Conservation (phyloP, 441 rosid genomes). For the Euphorbia schlechtendalii region DNA sequence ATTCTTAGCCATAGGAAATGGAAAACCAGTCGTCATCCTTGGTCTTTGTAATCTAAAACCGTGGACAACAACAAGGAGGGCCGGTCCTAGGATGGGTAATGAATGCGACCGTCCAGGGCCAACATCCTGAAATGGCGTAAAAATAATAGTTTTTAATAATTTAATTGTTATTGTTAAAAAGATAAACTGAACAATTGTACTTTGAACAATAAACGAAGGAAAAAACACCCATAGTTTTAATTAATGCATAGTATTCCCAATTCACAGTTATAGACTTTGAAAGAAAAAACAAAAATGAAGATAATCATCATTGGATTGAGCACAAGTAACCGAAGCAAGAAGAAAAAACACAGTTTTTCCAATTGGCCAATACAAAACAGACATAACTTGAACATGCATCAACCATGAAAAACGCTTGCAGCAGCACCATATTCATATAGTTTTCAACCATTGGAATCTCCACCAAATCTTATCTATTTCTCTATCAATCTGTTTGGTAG, state of each 20-base stretch:
- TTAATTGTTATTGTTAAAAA: too few relatives aligned
- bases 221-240: not conserved
- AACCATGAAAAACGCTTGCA: not conserved
- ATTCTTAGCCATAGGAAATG: not conserved
- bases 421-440: not conserved
- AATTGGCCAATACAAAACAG: not conserved
- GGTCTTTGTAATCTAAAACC: not conserved
- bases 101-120: too few relatives aligned
- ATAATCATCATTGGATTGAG: not conserved
- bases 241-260: not conserved
- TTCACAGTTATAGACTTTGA: not conserved
- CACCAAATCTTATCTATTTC: not conserved
- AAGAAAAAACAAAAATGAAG: not conserved
- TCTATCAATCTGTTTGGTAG: not conserved
- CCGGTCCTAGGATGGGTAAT: too few relatives aligned
- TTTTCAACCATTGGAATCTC: not conserved
- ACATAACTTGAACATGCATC: not conserved
- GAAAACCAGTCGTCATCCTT: not conserved
- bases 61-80: too few relatives aligned
- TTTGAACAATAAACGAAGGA: not conserved
- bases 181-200: too few relatives aligned
- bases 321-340: not conserved
- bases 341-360: not conserved
- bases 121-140: too few relatives aligned
- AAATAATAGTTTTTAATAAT: too few relatives aligned